phyloP scores from a whole-genome alignment of 2,329 filamentous ascomycete species.

The Alternaria brassicae region DNA sequence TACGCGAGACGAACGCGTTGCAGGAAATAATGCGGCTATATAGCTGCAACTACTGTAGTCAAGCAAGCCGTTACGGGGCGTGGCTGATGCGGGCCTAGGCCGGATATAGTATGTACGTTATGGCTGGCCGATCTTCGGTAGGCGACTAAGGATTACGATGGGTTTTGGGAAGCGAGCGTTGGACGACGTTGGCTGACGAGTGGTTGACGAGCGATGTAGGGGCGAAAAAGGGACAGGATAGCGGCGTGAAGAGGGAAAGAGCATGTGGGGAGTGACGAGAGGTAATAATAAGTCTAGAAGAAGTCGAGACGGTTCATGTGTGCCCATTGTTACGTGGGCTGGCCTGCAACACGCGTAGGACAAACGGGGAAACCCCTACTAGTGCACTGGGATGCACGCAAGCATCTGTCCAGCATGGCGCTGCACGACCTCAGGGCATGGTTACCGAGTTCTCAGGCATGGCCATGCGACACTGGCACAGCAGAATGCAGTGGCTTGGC shows the following conservation, averaged over 20 bases:
- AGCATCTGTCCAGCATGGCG: slow-evolving; percentile 39
- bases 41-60: slow-evolving; percentile 21
- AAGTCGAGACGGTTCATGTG: slow-evolving; percentile 37
- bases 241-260: slow-evolving; percentile 24
- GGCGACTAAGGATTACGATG: slow-evolving; percentile 11
- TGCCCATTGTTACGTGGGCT: slow-evolving; percentile 44
- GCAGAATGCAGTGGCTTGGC: slow-evolving; percentile 32
- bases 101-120: slow-evolving; percentile 21
- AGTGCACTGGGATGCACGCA: slow-evolving; percentile 41
- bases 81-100: slow-evolving; percentile 40
- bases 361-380: slow-evolving; percentile 34
- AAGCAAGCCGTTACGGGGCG: slow-evolving; percentile 33
- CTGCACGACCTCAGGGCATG: slow-evolving; percentile 36
- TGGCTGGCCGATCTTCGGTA: slow-evolving; percentile 22
- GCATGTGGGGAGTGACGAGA: slow-evolving; percentile 41
- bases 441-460: slow-evolving; percentile 32
- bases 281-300: slow-evolving; percentile 45
- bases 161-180: slow-evolving; percentile 26
- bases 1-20: slow-evolving; percentile 42
- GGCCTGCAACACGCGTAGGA: slow-evolving; percentile 44
- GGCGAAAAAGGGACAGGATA: slow-evolving; percentile 35
- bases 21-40: slow-evolving; percentile 31
- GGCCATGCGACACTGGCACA: slow-evolving; percentile 30
- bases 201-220: slow-evolving; percentile 31
- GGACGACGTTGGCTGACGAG: slow-evolving; percentile 23